Percentiles rank a stretch among this genome's conserved stretches.
These are phyloP conservation scores for Ophiostoma sp. DNA, from an alignment of 2,329 filamentous ascomycete genomes.

Conservation along the genomic window DNA sequence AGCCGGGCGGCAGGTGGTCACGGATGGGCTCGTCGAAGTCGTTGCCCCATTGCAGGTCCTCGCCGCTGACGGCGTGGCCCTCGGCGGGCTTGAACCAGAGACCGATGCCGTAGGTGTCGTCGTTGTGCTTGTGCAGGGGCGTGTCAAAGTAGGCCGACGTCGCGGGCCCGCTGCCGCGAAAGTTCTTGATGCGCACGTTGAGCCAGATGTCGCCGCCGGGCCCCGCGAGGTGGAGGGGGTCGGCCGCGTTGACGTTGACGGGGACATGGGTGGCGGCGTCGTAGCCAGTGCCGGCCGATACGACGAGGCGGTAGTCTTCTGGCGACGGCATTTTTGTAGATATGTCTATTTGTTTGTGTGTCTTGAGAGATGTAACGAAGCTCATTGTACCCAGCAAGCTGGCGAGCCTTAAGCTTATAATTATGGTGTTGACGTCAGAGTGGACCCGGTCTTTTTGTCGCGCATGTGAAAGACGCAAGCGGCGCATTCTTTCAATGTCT, in stretches of 20 bases:
- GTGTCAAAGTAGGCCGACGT: conserved; percentile 74
- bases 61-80: conserved; percentile 50
- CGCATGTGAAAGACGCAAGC: conserved; percentile 9
- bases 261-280: conserved; percentile 64
- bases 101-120: conserved; percentile 79
- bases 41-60: conserved; percentile 85
- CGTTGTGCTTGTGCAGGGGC: conserved; percentile 57
- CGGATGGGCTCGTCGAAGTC: conserved; percentile 91
- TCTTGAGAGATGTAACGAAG: neutral
- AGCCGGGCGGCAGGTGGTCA: conserved; percentile 78
- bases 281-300: conserved; percentile 77
- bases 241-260: conserved; percentile 63
- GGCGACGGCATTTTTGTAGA: conserved; percentile 19
- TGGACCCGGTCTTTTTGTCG: conserved; percentile 6
- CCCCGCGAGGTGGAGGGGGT: conserved; percentile 58
- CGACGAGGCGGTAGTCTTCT: conserved; percentile 69
- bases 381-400: neutral
- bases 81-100: conserved; percentile 63
- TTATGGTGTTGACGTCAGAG: conserved; percentile 10
- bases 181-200: conserved; percentile 66
- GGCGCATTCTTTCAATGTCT: neutral
- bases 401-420: neutral
- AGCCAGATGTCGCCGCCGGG: conserved; percentile 61
- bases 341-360: neutral
- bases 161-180: conserved; percentile 52